phyloP scores from a whole-genome alignment of 2,329 filamentous ascomycete genomes.

The Trichocomaceae sp. region DNA sequence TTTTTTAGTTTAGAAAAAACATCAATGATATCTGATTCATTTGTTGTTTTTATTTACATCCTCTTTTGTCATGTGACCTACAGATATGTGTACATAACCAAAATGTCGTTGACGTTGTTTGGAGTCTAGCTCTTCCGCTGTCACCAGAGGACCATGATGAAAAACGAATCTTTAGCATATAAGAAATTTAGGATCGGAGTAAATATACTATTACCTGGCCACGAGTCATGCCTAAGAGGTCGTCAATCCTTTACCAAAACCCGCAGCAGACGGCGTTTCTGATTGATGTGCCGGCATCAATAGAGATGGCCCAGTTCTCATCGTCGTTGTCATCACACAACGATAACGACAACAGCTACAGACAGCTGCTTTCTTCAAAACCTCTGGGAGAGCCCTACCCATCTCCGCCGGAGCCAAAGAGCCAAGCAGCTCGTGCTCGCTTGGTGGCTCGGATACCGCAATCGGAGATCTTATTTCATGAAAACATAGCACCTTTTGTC shows the following conservation, averaged over 20 bases:
- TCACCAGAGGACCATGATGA: too few relatives aligned
- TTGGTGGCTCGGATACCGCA: constrained; percentile 31
- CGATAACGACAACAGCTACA: background rate
- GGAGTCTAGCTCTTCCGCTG: too few relatives aligned
- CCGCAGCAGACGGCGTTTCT: constrained; percentile 40
- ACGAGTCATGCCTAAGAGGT: constrained; percentile 12
- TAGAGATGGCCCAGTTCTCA: constrained; percentile 47
- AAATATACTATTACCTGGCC: too few relatives aligned
- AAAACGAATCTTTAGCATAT: background rate
- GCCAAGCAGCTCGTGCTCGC: constrained; percentile 36
- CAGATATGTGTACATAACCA: too few relatives aligned
- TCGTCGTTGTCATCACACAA: background rate
- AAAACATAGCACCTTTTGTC: constrained; percentile 25
- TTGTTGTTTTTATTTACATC: too few relatives aligned
- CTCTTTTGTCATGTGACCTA: too few relatives aligned
- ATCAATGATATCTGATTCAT: too few relatives aligned
- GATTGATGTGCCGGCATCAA: constrained; percentile 54
- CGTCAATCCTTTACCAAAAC: constrained; percentile 48
- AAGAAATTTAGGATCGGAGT: background rate
- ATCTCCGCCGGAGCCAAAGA: constrained; percentile 47
- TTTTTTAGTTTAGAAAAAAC: too few relatives aligned
- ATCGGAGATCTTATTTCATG: constrained; percentile 24
- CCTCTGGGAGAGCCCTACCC: constrained; percentile 44
- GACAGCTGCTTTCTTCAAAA: constrained; percentile 39
- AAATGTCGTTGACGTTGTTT: too few relatives aligned